A percentile compares a stretch with the other conserved stretches of the same genome.
Evolutionary conservation across 805 yeast genomes (phyloP).

Genomic region (Yarrowia osloensis): DNA sequence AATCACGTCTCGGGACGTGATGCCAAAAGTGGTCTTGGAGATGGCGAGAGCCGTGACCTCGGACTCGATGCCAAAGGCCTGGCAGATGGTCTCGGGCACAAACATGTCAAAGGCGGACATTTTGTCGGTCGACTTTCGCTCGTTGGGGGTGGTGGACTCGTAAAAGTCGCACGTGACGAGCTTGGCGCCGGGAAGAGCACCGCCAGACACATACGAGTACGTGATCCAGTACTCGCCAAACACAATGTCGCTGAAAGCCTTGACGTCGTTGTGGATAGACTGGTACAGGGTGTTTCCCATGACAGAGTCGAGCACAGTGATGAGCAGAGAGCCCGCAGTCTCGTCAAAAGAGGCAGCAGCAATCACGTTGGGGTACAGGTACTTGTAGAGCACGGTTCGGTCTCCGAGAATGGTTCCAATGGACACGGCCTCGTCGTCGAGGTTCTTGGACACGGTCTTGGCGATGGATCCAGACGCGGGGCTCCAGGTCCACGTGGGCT

Average conservation of each 20-base stretch:
- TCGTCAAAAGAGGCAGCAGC: constrained; percentile 51
- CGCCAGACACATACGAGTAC: constrained; percentile 60
- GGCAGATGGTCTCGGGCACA: constrained; percentile 53
- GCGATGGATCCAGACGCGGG: constrained; percentile 46
- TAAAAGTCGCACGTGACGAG: constrained; percentile 76
- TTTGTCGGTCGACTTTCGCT: constrained; percentile 41
- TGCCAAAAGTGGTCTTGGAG: constrained; percentile 63
- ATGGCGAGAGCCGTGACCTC: constrained; percentile 56
- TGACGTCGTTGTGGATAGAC: constrained; percentile 47
- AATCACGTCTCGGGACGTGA: constrained; percentile 67
- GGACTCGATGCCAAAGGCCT: constrained; percentile 62
- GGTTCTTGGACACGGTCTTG: constrained; percentile 47
- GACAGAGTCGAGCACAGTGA: constrained; percentile 64
- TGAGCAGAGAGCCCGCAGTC: constrained; percentile 42
- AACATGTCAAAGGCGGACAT: constrained; percentile 45
- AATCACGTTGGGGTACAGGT: constrained; percentile 68
- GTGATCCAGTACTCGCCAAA: constrained; percentile 85
- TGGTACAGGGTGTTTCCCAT: constrained; percentile 64
- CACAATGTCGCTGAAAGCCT: constrained; percentile 52
- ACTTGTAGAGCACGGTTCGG: constrained; percentile 78
- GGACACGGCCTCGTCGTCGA: constrained; percentile 52
- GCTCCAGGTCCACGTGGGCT: constrained; percentile 47
- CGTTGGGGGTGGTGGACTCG: constrained; percentile 61
- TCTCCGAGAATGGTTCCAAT: constrained; percentile 70
- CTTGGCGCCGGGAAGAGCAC: constrained; percentile 54